Conservation (phyloP, 2,329 filamentous ascomycete genomes). For the Trichoderma semiorbis region DNA sequence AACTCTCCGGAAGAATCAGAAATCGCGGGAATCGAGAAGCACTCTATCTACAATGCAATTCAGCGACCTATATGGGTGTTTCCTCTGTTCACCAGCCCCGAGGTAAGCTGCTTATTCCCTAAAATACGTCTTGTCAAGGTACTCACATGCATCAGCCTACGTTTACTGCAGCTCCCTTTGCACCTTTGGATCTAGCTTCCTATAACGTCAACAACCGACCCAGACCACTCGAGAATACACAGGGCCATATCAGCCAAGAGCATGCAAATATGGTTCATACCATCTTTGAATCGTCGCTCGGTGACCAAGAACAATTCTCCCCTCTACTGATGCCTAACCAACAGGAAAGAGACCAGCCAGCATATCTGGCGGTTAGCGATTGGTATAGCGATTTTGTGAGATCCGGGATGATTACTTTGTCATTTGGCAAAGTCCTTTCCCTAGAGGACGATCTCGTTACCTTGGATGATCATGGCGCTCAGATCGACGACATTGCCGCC, state of each 20-base stretch:
- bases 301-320: slow-evolving; percentile 53
- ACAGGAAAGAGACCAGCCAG: slow-evolving; percentile 47
- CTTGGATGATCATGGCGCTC: slow-evolving; percentile 27
- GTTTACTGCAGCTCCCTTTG: slow-evolving; percentile 54
- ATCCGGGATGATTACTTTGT: slow-evolving; percentile 54
- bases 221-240: slow-evolving; percentile 55
- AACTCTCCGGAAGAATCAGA: slow-evolving; percentile 47
- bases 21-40: slow-evolving; percentile 45
- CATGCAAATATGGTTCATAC: slow-evolving; percentile 53
- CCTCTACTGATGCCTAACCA: slow-evolving; percentile 38
- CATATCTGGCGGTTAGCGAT: slow-evolving; percentile 67
- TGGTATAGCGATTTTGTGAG: slow-evolving; percentile 72
- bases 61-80: slow-evolving; percentile 71
- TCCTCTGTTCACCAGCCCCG: slow-evolving; percentile 54
- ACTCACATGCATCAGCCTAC: slow-evolving; percentile 34
- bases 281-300: slow-evolving; percentile 47
- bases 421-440: slow-evolving; percentile 43
- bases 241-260: slow-evolving; percentile 61
- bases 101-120: slow-evolving; percentile 35
- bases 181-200: slow-evolving; percentile 69
- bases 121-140: neutral
- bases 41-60: slow-evolving; percentile 64
- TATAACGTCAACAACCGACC: slow-evolving; percentile 66
- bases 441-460: slow-evolving; percentile 37
- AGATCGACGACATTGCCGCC: slow-evolving; percentile 57